Conservation (phyloP, 768 basidiomycete species). For the Rhodotorula taiwanensis region DNA sequence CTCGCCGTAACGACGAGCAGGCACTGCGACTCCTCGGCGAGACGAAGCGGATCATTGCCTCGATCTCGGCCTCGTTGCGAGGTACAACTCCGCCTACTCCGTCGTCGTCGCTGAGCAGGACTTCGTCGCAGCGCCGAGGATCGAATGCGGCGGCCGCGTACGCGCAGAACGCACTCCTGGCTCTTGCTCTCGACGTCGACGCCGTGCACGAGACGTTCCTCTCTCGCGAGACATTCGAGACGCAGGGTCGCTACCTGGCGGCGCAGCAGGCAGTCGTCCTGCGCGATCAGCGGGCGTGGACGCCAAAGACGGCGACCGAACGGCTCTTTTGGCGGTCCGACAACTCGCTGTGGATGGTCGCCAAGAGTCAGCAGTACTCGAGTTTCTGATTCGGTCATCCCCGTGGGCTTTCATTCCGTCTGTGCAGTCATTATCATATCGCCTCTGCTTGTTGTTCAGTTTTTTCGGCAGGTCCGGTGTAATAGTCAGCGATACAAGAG, state of each 20-base stretch:
- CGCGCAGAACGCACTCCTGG: slow-evolving; percentile 60
- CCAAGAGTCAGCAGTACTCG: slow-evolving; percentile 23
- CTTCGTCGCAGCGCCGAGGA: neutral
- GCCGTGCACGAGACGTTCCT: slow-evolving; percentile 76
- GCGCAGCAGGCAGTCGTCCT: slow-evolving; percentile 99
- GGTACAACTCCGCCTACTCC: neutral
- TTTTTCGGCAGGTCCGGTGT: too few relatives aligned
- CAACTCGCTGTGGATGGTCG: slow-evolving; percentile 71
- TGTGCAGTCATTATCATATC: neutral
- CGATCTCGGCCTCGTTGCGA: slow-evolving; percentile 49
- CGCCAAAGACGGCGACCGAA: slow-evolving; percentile 80
- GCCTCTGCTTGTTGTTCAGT: too few relatives aligned
- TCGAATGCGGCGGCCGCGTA: slow-evolving; percentile 10
- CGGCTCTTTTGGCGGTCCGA: slow-evolving; percentile 88
- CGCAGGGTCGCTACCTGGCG: slow-evolving; percentile 89
- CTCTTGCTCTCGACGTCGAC: slow-evolving; percentile 81
- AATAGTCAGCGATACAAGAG: too few relatives aligned
- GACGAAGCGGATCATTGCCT: slow-evolving; percentile 80
- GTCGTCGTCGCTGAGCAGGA: neutral
- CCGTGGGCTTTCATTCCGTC: too few relatives aligned
- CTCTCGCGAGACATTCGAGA: slow-evolving; percentile 82
- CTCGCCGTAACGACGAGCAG: slow-evolving; percentile 79
- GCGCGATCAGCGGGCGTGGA: slow-evolving; percentile 94
- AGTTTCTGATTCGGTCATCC: too few relatives aligned
- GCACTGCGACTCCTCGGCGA: slow-evolving; percentile 66